Evolutionary conservation across 2,329 filamentous ascomycete genomes (phyloP), one percentile per base, ranked within the genome.

Genomic region (Paraconiothyrium sp.): DNA sequence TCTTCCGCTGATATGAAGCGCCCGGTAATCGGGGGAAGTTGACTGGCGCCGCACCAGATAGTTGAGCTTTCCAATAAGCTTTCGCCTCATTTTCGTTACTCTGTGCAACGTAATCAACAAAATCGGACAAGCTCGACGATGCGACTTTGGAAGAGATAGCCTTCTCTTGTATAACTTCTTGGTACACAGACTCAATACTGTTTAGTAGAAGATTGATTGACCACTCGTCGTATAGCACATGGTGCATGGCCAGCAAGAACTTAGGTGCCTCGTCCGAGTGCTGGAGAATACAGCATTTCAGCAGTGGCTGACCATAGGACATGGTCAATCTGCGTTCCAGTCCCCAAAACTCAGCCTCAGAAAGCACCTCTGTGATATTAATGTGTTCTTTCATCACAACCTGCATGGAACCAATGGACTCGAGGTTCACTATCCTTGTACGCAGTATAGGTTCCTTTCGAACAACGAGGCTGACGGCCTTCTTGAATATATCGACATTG

Each of bases 221-320:
- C 86, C 89, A 92, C 0, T 93, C 93, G 71, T 97, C 93, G 66
- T 97, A 97, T n/a, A 96, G 82, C 2, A 92, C 92, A 76, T 97
- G 93, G 0, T 93, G 86, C 43, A 96, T 87, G 0, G 92, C 93
- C 1, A 96, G 75, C 7, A 85, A 60, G n/a, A 86, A 68, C 57
- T 81, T 82, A 24, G 48, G 56, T 13, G 5, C 41, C 13, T 30
- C 22, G 14, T 59, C 59, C 11, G 52, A 24, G 4, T 10, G 27
- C 51, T 27, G n/a, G 8, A 39, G 3, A 24, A 52, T 4, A 24
- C 30, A 39, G 34, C 16, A 41, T 5, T 39, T 52, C 3, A 52
- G 11, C 13, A 52, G 35, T 57, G 20, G 34, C 59, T 59, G 22
- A 59, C 73, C 14, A 85, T 68, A 4, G 80, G 83, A 79, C 9